A percentile compares a stretch with the other conserved stretches of the same genome.
Evolutionary conservation across 805 yeast genomes (phyloP).

Genomic region (Candida jianshihensis): DNA sequence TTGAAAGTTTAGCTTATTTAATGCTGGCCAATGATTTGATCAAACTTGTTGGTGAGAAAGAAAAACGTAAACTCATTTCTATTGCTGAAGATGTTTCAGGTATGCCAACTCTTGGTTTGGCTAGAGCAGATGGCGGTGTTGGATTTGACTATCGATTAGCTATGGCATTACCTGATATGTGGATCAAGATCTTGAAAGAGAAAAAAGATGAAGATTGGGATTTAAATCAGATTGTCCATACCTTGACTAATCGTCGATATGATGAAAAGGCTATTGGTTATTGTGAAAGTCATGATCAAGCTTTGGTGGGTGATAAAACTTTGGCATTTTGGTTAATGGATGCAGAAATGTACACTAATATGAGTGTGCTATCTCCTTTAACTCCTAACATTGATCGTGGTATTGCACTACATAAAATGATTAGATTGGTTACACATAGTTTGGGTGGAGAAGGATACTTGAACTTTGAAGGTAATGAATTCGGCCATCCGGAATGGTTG

Average conservation of each 20-base stretch:
- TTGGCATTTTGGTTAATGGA: slow-evolving; percentile 98
- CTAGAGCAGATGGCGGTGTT: slow-evolving; percentile 71
- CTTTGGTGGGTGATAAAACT: slow-evolving; percentile 94
- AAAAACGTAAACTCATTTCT: slow-evolving; percentile 51
- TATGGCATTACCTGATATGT: slow-evolving; percentile 98
- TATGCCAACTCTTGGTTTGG: slow-evolving; percentile 88
- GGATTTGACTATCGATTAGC: slow-evolving; percentile 92
- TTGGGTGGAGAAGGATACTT: slow-evolving; percentile 97
- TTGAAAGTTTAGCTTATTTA: slow-evolving; percentile 78
- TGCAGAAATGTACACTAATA: slow-evolving; percentile 94
- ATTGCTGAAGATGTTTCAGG: slow-evolving; percentile 98
- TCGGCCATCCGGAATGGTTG: slow-evolving; percentile 98
- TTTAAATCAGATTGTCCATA: slow-evolving; percentile 68
- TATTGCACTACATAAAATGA: slow-evolving; percentile 82
- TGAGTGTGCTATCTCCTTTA: slow-evolving; percentile 69
- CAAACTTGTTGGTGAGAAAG: slow-evolving; percentile 37
- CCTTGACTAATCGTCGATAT: slow-evolving; percentile 82
- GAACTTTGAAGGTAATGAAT: slow-evolving; percentile 96
- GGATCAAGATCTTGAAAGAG: slow-evolving; percentile 92
- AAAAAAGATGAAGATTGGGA: slow-evolving; percentile 87
- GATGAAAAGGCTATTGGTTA: slow-evolving; percentile 86
- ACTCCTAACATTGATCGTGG: slow-evolving; percentile 86
- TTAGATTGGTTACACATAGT: slow-evolving; percentile 77
- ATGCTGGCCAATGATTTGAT: slow-evolving; percentile 87
- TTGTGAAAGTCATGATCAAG: slow-evolving; percentile 96